Percentiles rank a stretch among this genome's conserved stretches.
These are phyloP conservation scores for Galeopsis tetrahit DNA, from an alignment of 257 asterid genomes.

Conservation along the genomic window DNA sequence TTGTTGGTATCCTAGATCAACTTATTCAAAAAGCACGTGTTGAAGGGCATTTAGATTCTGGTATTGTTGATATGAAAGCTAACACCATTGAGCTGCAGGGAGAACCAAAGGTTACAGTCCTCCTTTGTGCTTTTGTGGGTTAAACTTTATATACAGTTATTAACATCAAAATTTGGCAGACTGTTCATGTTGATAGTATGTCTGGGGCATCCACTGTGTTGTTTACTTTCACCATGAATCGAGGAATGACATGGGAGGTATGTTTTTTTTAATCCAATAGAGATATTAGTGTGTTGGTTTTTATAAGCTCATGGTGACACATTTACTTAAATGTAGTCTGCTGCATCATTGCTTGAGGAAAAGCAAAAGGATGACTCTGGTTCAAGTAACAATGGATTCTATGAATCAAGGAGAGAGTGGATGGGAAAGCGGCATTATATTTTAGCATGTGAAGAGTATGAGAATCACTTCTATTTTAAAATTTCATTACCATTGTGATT, in stretches of 20 bases:
- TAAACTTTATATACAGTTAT: conserved; percentile 30
- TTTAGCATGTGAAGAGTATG: conserved; percentile 87
- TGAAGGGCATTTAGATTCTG: conserved; percentile 95
- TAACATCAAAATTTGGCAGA: conserved; percentile 61
- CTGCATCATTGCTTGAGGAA: conserved; percentile 80
- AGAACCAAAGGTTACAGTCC: conserved; percentile 73
- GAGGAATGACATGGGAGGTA: conserved; percentile 99
- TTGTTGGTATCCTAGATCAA: conserved; percentile 83
- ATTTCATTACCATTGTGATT: conserved; percentile 10
- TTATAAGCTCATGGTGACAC: conserved; percentile 21
- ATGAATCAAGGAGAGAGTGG: conserved; percentile 97
- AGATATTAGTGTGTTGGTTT: conserved; percentile 16
- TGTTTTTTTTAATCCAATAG: background rate
- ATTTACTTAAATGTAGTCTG: conserved; percentile 59
- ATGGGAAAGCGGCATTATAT: conserved; percentile 87
- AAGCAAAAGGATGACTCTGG: conserved; percentile 73
- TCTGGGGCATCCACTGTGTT: conserved; percentile 92
- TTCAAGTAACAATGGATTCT: conserved; percentile 73
- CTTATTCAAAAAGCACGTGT: conserved; percentile 74
- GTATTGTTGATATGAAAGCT: conserved; percentile 91
- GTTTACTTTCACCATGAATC: conserved; percentile 86
- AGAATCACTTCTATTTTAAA: conserved; percentile 9
- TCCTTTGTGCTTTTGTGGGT: conserved; percentile 36
- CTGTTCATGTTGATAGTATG: conserved; percentile 88
- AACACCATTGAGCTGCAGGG: conserved; percentile 72